phyloP scores from a whole-genome alignment of 331 rosid genomes.

The Malus hybrid region DNA sequence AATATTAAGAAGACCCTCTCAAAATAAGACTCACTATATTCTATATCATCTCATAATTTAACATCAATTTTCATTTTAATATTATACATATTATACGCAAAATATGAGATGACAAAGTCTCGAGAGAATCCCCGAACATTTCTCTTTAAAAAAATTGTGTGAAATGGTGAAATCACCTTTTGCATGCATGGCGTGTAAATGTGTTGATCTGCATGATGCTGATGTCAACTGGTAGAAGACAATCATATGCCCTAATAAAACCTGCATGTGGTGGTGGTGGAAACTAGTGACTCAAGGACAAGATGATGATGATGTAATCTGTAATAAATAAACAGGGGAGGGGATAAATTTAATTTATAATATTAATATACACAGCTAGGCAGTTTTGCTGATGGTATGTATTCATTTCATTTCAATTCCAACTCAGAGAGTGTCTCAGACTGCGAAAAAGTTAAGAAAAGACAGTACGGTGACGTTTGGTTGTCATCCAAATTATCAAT shows the following conservation, averaged over 20 bases:
- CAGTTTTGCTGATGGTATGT: neutral
- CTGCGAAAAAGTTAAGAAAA: neutral
- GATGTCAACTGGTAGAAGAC: neutral
- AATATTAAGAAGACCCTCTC: too few species aligned
- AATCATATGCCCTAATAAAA: neutral
- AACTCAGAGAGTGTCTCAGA: neutral
- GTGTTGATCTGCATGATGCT: neutral
- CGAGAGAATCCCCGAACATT: neutral
- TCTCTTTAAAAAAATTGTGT: neutral
- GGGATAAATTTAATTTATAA: neutral
- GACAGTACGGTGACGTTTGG: too few species aligned
- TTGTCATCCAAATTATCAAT: too few species aligned
- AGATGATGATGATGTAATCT: neutral
- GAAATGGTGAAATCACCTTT: neutral
- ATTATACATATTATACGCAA: too few species aligned
- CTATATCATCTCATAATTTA: too few species aligned
- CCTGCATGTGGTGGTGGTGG: neutral
- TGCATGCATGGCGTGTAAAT: neutral
- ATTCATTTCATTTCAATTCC: neutral
- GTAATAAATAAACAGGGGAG: neutral
- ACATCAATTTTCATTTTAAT: too few species aligned
- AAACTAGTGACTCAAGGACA: neutral
- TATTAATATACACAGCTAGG: neutral
- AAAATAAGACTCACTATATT: too few species aligned
- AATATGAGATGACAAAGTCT: too few species aligned